A percentile compares a stretch with the other conserved stretches of the same genome.
Conservation (phyloP, 2,329 filamentous ascomycete species). For the Phaeoacremonium minimum region DNA sequence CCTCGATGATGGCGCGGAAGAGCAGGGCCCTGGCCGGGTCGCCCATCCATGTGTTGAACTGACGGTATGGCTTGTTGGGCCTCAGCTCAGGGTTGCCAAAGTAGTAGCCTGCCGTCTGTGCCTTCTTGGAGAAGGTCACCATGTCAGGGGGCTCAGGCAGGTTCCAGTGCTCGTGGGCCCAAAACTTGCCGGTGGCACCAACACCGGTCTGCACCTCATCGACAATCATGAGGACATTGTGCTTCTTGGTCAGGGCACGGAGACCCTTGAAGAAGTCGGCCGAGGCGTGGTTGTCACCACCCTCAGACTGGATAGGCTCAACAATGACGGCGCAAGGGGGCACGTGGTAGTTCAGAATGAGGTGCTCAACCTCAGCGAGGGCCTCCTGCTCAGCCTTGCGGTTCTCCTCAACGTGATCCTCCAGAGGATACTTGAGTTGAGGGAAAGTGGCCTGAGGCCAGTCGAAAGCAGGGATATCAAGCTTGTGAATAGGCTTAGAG, state of each 20-base stretch:
- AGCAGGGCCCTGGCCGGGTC: constrained; percentile 81
- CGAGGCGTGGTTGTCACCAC: constrained; percentile 90
- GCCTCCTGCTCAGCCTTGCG: constrained; percentile 75
- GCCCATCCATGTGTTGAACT: constrained; percentile 98
- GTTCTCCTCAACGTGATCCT: constrained; percentile 76
- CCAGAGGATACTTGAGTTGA: constrained; percentile 78
- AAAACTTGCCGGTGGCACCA: constrained; percentile 90
- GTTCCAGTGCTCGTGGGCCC: constrained; percentile 95
- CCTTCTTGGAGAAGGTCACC: constrained; percentile 95
- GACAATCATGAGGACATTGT: constrained; percentile 80
- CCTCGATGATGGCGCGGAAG: constrained; percentile 80
- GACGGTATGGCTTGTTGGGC: constrained; percentile 89
- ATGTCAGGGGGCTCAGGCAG: constrained; percentile 78
- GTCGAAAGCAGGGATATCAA: constrained; percentile 92
- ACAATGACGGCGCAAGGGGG: constrained; percentile 79
- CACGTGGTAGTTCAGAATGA: constrained; percentile 74
- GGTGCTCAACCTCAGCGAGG: constrained; percentile 75
- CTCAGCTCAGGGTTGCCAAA: constrained; percentile 74
- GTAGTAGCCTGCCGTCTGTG: constrained; percentile 90
- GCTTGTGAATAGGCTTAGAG: constrained; percentile 90
- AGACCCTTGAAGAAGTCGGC: constrained; percentile 83
- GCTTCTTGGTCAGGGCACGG: constrained; percentile 71
- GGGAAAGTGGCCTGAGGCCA: constrained; percentile 92
- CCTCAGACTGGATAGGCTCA: constrained; percentile 91
- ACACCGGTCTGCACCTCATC: constrained; percentile 94